Conservation (phyloP, 768 basidiomycete genomes). For the Pilatotrama ljubarskyi region DNA sequence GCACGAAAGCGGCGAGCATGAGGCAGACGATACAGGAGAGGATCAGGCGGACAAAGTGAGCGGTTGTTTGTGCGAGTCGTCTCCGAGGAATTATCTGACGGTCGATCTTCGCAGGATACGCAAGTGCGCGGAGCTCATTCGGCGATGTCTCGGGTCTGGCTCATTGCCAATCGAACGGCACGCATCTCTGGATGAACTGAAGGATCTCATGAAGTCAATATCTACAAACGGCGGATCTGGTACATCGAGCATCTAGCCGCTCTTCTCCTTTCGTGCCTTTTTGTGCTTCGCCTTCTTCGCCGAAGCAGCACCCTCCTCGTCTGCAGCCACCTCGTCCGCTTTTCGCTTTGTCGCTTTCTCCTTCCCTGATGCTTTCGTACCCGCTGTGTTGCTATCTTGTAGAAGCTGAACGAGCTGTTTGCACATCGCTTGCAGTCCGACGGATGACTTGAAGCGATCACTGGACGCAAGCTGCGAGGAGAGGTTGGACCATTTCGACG, state of each 20-base stretch:
- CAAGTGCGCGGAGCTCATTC: conserved; percentile 31
- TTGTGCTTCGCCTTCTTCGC: conserved; percentile 44
- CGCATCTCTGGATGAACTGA: conserved; percentile 6
- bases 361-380: conserved; percentile 24
- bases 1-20: conserved; percentile 51
- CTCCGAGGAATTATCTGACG: not conserved
- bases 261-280: conserved; percentile 42
- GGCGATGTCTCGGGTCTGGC: conserved; percentile 13
- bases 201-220: conserved; percentile 11
- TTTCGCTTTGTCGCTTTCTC: conserved; percentile 33
- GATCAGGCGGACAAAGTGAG: conserved; percentile 50
- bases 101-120: conserved; percentile 25
- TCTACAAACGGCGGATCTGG: conserved; percentile 4
- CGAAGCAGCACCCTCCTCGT: conserved; percentile 13
- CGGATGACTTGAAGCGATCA: conserved; percentile 62
- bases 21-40: conserved; percentile 52
- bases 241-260: conserved; percentile 12
- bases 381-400: conserved; percentile 19
- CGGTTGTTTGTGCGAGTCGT: not conserved
- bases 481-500: conserved; percentile 55
- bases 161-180: not conserved
- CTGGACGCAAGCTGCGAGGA: conserved; percentile 47
- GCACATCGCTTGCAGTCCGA: conserved; percentile 61
- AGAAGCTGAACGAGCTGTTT: conserved; percentile 52
- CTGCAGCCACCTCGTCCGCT: conserved; percentile 21